Base-by-base conservation (phyloP, 345 rosid genomes). In the Arabis hirsuta region DNA sequence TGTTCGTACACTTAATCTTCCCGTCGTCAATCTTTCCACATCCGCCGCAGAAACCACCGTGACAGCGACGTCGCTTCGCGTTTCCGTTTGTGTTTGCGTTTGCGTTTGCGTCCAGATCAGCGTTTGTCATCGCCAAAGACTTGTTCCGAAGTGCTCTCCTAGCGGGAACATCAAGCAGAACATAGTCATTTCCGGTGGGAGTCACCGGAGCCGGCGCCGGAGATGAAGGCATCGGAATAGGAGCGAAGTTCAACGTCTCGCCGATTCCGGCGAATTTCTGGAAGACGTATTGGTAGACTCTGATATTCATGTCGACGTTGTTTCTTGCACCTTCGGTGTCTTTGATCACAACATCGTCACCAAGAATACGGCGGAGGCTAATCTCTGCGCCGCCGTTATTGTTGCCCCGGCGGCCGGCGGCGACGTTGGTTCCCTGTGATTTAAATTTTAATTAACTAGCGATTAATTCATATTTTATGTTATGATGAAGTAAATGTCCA, bases 151-250 rank as follows among this genome's bases (percentile, higher is more conserved):
- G 12, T 2, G 56, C 67, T 43, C 80, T 71, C 44, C 63, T 71
- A 24, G 67, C 44, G 0, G 72, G 80, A 59, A 71, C 80, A 51
- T 76, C 76, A 3, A 76, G 22, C 62, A 50, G 29, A 43, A 71
- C 80, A 56, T 42, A 64, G 10, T 64, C 62, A 13, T 27, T 62
- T 44, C 4, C 50, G 2, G 45, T 13, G 19, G 60, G 66, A 57
- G 36, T 32, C 34, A 0, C 67, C 51, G 61, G 66, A 7, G 55
- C 10, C 9, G 66, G n/a, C 5, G 11, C 26, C 52, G 59, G 53
- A 54, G 43, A 14, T 14, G 34, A 9, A 29, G 39, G 12, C 61
- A 42, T 51, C 62, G 68, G 76, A 34, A 20, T 59, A 50, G 72
- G 72, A 50, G 22, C 3, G 3, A 63, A 41, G 16, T 55, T 62